Base-by-base conservation (phyloP, 345 rosid genomes). In the Cardamine resedifolia region DNA sequence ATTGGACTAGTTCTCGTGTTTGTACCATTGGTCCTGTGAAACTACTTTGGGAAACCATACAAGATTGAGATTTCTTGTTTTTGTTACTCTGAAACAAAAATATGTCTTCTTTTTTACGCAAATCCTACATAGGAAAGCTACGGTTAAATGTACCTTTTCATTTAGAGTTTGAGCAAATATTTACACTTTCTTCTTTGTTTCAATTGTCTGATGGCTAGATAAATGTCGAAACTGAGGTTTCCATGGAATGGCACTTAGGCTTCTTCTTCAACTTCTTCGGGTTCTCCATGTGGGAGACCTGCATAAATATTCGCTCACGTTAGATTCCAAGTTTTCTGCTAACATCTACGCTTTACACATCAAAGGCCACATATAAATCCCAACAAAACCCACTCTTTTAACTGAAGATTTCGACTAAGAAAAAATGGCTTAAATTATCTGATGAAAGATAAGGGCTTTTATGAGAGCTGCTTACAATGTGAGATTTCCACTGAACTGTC, bases 401-500 rank as follows among this genome's bases (percentile, higher is more conserved):
- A 59, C 45, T 41, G 15, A 68, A 18, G 23, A 39, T 39, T 38
- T 53, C 4, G 18, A 18, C 43, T 18, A 16, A 19, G 15, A n/a
- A 33, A 63, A 63, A 51, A 15, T 3, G 20, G 47, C 20, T 68
- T 39, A 41, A 19, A 60, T 41, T 28, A 63, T 20, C 10, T 5
- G 26, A 41, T 10, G 2, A 28, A 62, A 26, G 51, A 36, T 43
- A 15, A 19, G 28, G 14, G 39, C 14, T 55, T 39, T 20, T 18
- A 30, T 28, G 53, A 26, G 15, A 66, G 33, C 26, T 23, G 77
- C 98, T 85, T 83, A 92, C 96, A 65, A 88, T 81, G 59, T 83
- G 78, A 38, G 99, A 88, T 72, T 85, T 94, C 96, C 97, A 89
- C 74, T 85, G 90, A 24, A 70, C 56, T 64, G 81, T 83, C 38